Percentiles rank a stretch among this genome's conserved stretches.
Evolutionary conservation across 345 rosid genomes (phyloP).

Genomic region (Citrus hindsii): DNA sequence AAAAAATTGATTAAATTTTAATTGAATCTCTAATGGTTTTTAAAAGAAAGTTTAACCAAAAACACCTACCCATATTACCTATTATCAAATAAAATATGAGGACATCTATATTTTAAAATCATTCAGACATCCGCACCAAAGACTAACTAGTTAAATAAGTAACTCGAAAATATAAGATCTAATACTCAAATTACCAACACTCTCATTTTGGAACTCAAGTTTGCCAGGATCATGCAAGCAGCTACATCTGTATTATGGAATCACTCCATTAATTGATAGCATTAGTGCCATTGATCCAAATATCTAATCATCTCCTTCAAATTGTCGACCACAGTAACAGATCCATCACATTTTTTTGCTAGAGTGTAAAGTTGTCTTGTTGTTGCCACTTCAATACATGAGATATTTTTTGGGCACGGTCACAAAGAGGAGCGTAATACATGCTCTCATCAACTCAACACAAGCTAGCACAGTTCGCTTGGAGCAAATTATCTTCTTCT

Average conservation of each 20-base stretch:
- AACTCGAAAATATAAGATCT: too few relatives aligned
- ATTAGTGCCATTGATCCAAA: background rate
- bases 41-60: too few relatives aligned
- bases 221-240: background rate
- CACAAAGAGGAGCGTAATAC: background rate
- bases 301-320: background rate
- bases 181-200: background rate
- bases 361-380: background rate
- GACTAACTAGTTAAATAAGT: too few relatives aligned
- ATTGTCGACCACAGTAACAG: background rate
- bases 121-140: too few relatives aligned
- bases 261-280: background rate
- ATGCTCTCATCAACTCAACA: background rate
- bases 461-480: background rate
- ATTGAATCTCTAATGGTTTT: too few relatives aligned
- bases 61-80: too few relatives aligned
- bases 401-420: background rate
- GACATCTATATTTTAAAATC: too few relatives aligned
- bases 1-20: too few relatives aligned
- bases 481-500: background rate
- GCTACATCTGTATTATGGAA: background rate
- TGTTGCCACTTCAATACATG: background rate
- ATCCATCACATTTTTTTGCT: too few relatives aligned
- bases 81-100: too few relatives aligned
- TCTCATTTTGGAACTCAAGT: background rate